Percentiles rank a stretch among this genome's conserved stretches.
phyloP scores from a whole-genome alignment of 208 protist genomes.

The Endotrypanum monterogeii region DNA sequence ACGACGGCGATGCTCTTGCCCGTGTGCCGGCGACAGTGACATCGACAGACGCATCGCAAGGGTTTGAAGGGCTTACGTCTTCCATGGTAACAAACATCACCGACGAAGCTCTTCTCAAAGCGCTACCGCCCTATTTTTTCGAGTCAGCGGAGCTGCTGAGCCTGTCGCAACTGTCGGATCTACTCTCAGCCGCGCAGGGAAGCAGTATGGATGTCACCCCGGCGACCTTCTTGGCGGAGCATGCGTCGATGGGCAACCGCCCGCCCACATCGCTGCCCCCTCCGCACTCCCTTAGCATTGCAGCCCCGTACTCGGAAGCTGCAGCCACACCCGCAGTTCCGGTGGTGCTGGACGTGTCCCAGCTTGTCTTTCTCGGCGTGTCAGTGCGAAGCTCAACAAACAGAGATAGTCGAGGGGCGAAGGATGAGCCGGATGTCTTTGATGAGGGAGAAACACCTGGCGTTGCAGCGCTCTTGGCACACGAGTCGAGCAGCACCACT shows the following conservation, averaged over 20 bases:
- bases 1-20: not conserved
- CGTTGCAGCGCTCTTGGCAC: not conserved
- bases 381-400: not conserved
- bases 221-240: not conserved
- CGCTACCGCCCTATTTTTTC: constrained; percentile 11
- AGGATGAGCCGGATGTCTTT: not conserved
- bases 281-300: not conserved
- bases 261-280: not conserved
- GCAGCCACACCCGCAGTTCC: not conserved
- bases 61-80: too few relatives aligned
- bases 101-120: constrained; percentile 7
- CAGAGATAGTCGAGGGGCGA: not conserved
- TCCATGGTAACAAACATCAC: not conserved
- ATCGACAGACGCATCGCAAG: not conserved
- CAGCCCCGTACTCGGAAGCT: not conserved
- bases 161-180: constrained; percentile 7
- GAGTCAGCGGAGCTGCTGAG: constrained; percentile 8
- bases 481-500: not conserved
- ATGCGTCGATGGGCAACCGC: not conserved
- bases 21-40: not conserved
- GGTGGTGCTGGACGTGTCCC: constrained; percentile 4
- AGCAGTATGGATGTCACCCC: not conserved
- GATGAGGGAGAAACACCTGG: not conserved
- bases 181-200: not conserved
- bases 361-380: constrained; percentile 10